Percentiles rank a stretch among this genome's conserved stretches.
phyloP scores from a whole-genome alignment of 192 early-diverging fungal species.

The Chytriomyces sp. region DNA sequence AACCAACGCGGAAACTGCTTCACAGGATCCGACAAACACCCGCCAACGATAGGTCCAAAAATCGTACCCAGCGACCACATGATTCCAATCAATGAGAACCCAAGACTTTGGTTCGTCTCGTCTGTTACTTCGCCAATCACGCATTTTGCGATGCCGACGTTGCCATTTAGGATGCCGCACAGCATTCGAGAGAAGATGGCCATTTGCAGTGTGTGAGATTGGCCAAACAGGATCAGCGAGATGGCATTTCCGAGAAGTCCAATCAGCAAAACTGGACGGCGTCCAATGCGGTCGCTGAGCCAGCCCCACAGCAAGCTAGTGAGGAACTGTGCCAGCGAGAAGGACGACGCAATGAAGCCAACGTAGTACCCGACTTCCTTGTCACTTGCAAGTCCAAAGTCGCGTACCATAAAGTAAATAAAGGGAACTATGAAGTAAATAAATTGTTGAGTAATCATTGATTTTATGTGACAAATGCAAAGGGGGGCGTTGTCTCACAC shows the following conservation, averaged over 20 bases:
- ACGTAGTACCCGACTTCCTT: conserved; percentile 85
- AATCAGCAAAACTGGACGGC: conserved; percentile 78
- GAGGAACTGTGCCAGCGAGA: conserved; percentile 73
- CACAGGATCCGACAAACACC: conserved; percentile 78
- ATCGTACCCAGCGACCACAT: conserved; percentile 40
- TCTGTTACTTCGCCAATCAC: conserved; percentile 87
- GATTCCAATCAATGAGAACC: conserved; percentile 75
- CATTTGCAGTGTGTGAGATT: conserved; percentile 42
- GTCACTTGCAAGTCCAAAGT: conserved; percentile 63
- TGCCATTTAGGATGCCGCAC: conserved; percentile 75
- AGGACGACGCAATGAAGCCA: conserved; percentile 73
- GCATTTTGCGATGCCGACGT: conserved; percentile 78
- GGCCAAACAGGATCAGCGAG: conserved; percentile 73
- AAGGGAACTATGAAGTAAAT: conserved; percentile 80
- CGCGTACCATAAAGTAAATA: conserved; percentile 80
- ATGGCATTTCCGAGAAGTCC: conserved; percentile 81
- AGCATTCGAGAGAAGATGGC: conserved; percentile 54
- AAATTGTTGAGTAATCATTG: conserved; percentile 56
- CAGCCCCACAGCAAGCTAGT: conserved; percentile 46
- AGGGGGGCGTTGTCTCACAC: conserved; percentile 1
- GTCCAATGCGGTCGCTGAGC: conserved; percentile 79
- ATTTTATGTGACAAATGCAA: neutral
- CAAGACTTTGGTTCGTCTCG: conserved; percentile 73
- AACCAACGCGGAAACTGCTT: conserved; percentile 63
- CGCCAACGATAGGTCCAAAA: conserved; percentile 76